Evolutionary conservation across 2,329 filamentous ascomycete genomes (phyloP).

Genomic region (Camptophora hylomeconis): DNA sequence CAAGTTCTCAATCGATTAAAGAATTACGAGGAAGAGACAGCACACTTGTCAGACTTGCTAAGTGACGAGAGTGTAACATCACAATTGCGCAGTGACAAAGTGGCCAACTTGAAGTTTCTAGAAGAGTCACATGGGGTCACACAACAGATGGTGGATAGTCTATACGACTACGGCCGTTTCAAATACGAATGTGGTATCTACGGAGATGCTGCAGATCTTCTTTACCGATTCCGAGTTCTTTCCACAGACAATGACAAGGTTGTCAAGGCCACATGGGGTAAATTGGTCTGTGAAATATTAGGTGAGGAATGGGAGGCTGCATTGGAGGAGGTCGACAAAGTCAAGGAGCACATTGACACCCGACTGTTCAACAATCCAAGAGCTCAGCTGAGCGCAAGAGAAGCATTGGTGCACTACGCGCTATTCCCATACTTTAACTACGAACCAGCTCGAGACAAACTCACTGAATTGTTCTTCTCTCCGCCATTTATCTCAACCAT

Average conservation of each 20-base stretch:
- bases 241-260: conserved; percentile 99
- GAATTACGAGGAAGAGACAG: conserved; percentile 73
- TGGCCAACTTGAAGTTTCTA: conserved; percentile 93
- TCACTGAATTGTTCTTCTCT: conserved; percentile 95
- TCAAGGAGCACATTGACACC: conserved; percentile 83
- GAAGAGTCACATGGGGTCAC: conserved; percentile 96
- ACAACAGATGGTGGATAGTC: conserved; percentile 84
- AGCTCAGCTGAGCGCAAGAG: conserved; percentile 89
- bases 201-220: conserved; percentile 72
- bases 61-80: conserved; percentile 80
- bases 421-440: conserved; percentile 99
- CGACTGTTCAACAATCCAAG: conserved; percentile 93
- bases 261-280: conserved; percentile 90
- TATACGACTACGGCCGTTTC: conserved; percentile 93
- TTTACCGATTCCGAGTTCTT: conserved; percentile 95
- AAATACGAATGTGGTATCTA: conserved; percentile 98
- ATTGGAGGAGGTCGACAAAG: conserved; percentile 80
- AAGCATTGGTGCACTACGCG: conserved; percentile 95
- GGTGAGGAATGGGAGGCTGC: conserved; percentile 89
- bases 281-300: conserved; percentile 90
- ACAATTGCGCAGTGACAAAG: conserved; percentile 89
- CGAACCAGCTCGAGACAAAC: conserved; percentile 74
- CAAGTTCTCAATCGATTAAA: conserved; percentile 74
- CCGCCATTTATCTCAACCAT: conserved; percentile 98
- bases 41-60: conserved; percentile 76